Conservation (phyloP, 371 early-diverging fungal genomes). For the Entomophthora muscae region DNA sequence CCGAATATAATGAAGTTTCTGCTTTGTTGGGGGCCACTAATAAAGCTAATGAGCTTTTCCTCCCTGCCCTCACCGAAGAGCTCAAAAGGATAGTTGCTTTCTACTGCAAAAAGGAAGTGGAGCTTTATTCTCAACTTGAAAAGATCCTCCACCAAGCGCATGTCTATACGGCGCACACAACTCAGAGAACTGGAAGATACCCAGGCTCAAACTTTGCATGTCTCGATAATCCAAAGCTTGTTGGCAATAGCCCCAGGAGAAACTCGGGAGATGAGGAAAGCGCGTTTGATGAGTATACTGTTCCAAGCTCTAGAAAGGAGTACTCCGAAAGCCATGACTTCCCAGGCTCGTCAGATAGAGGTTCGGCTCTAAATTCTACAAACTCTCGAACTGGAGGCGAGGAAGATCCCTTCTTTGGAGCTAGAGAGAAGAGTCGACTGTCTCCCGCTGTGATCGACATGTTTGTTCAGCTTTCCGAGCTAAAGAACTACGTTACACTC, state of each 20-base stretch:
- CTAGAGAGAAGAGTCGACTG: no score
- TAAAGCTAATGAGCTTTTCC: slow-evolving; percentile 34
- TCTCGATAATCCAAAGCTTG: no score
- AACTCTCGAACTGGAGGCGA: no score
- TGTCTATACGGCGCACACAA: neutral
- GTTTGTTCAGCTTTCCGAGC: slow-evolving; percentile 61
- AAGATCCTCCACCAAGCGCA: slow-evolving; percentile 1
- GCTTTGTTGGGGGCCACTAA: slow-evolving; percentile 17
- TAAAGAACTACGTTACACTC: slow-evolving; percentile 77
- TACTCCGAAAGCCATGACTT: no score
- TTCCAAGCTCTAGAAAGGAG: no score
- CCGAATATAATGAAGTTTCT: slow-evolving; percentile 17
- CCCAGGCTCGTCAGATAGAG: no score
- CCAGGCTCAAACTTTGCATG: no score
- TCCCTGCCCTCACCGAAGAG: slow-evolving; percentile 54
- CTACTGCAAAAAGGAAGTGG: slow-evolving; percentile 62
- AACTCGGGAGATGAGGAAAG: no score
- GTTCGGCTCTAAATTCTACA: no score
- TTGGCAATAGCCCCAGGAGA: no score
- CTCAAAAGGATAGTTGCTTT: slow-evolving; percentile 59
- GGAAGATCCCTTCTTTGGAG: no score
- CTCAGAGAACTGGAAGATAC: neutral
- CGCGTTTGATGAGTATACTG: no score
- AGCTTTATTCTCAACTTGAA: slow-evolving; percentile 44
- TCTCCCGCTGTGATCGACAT: slow-evolving; percentile 25